Base-by-base conservation (phyloP, 2,329 filamentous ascomycete species). In the Aspergillus sp. region DNA sequence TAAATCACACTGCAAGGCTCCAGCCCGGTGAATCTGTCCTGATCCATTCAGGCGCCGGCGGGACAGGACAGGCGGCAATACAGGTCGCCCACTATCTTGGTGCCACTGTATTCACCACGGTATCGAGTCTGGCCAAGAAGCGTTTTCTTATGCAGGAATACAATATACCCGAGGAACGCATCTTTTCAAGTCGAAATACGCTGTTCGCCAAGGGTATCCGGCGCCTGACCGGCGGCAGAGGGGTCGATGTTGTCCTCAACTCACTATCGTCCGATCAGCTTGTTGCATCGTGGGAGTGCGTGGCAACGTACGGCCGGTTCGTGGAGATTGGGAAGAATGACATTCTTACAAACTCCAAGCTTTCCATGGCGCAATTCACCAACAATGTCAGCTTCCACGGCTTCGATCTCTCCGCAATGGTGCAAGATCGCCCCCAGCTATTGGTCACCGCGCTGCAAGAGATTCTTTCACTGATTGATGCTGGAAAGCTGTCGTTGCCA, bases 271-370 rank as follows among this genome's bases (percentile, higher is more conserved):
- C 47, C 13, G 55, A 58, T 19, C 45, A 41, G 19, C 55, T 58
- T 23, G 41, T 19, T 38, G 55, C 55, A 28, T 58, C 55, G 5
- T 31, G 48, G 34, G 48, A 52, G 25, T 58, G 55, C 25, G 38
- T 58, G 15, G 55, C 55, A 7, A 38, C 55, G 15, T 58, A 51
- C 15, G 55, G 55, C 0, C 48, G 55, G 15, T 58, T 58, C 17
- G 15, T 58, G 19, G 55, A 58, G 48, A 58, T 58, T 17, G 55
- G 55, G 1, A 58, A 51, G 15, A 52, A 48, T 34, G 55, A 58
- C n/a, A 58, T 58, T 15, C n/a, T 50, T 1, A 17, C 41, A 4
- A 58, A 58, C 25, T 8, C 43, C 2, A 52, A 28, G 3, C 51
- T 60, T 8, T 38, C 49, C 4, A 60, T 60, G 57, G 30, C 38